phyloP scores from a whole-genome alignment of 164 flowering plant species.

The Dillenia suffruticosa region DNA sequence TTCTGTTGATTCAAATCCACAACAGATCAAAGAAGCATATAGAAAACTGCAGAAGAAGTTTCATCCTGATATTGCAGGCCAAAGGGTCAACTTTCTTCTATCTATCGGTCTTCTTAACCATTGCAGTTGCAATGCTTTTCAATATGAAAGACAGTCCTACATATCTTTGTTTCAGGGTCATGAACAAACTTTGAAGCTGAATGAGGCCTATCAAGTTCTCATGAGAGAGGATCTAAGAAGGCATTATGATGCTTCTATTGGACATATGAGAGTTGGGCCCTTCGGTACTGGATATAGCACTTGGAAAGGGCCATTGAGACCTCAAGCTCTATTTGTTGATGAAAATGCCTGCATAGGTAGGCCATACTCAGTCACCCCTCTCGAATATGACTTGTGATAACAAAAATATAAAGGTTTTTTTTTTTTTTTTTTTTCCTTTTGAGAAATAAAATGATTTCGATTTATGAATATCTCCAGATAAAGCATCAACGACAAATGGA shows the following conservation, averaged over 20 bases:
- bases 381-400: too few relatives aligned
- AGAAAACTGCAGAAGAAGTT: slow-evolving; percentile 64
- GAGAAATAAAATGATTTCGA: background rate
- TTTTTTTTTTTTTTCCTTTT: too few relatives aligned
- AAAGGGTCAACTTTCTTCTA: slow-evolving; percentile 28
- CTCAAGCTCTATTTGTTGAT: slow-evolving; percentile 70
- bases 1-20: slow-evolving; percentile 35
- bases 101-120: background rate
- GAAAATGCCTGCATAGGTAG: slow-evolving; percentile 62
- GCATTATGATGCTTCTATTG: slow-evolving; percentile 52
- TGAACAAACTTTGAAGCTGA: slow-evolving; percentile 47
- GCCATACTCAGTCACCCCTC: too few relatives aligned
- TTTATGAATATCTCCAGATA: too few relatives aligned
- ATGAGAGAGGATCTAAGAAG: slow-evolving; percentile 52
- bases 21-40: slow-evolving; percentile 62
- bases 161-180: slow-evolving; percentile 44
- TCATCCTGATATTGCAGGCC: slow-evolving; percentile 76
- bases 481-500: too few relatives aligned
- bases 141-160: background rate
- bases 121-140: background rate
- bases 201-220: slow-evolving; percentile 60
- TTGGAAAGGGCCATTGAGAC: slow-evolving; percentile 60
- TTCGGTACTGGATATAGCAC: slow-evolving; percentile 30
- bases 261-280: slow-evolving; percentile 15
- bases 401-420: too few relatives aligned